Evolutionary conservation across 2,329 filamentous ascomycete genomes (phyloP), one percentile per base, ranked within the genome.

Genomic region (Fusarium paranaense): DNA sequence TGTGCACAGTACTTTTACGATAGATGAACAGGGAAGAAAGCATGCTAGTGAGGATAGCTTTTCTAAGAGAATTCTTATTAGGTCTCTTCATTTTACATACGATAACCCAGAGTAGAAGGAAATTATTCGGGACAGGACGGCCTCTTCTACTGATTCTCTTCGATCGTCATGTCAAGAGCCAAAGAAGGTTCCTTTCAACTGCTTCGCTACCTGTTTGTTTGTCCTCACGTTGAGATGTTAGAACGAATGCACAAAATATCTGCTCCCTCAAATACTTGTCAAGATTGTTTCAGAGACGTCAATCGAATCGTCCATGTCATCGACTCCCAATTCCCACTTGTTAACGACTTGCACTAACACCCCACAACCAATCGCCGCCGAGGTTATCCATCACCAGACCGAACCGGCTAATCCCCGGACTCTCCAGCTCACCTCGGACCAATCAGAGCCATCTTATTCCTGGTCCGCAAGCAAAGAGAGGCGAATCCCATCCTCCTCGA

Each of bases 361-460:
- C 45, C 45, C 45, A 30, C 45, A 50, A 30, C 45, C 45, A 50
- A n/a, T 18, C 33, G 30, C 18, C 56, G 18, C 57, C 13, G 62
- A 70, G n/a, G 69, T 72, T 61, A 70, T 75, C 69, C 45, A 7
- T 27, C 35, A 74, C 7, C 56, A 57, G 52, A 32, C 22, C 11
- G 35, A 7, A 16, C 79, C 80, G 81, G 81, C 69, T 82, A 81
- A 82, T 76, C 77, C 58, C 72, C 79, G 80, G 76, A 32, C 58
- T 59, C 14, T 16, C 14, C 33, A 14, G n/a, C 6, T 25, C 10
- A 18, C 18, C 16, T 6, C 22, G 67, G 67, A 54, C 81, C 81
- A 82, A 82, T 82, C 79, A 82, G 54, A 54, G 58, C n/a, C 54
- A 64, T 61, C 70, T 74, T 72, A 81, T 81, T 81, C 79, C 69